These are phyloP conservation scores for Talaromyces sp. DNA, from an alignment of 2,329 filamentous ascomycete genomes.

Conservation along the genomic window DNA sequence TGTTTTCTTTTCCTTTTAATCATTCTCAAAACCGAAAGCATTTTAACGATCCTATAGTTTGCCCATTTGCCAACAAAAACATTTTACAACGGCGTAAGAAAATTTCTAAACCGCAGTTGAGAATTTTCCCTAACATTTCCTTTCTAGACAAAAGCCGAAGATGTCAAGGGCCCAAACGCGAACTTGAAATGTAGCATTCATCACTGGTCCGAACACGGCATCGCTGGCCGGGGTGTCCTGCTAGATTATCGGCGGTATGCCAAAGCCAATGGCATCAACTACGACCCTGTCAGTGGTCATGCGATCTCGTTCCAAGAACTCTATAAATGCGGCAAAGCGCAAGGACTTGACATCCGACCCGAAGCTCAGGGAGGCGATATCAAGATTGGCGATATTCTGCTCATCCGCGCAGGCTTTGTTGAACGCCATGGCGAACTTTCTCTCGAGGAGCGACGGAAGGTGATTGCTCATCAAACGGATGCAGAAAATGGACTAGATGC, in stretches of 20 bases:
- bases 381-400: slow-evolving; percentile 59
- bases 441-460: slow-evolving; percentile 25
- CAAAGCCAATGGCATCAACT: slow-evolving; percentile 46
- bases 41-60: slow-evolving; percentile 22
- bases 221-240: slow-evolving; percentile 38
- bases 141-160: slow-evolving; percentile 27
- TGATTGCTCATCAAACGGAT: slow-evolving; percentile 6
- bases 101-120: background rate
- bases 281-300: slow-evolving; percentile 49
- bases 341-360: slow-evolving; percentile 58
- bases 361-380: slow-evolving; percentile 51
- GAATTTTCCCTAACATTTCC: background rate
- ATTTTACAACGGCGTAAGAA: slow-evolving; percentile 38
- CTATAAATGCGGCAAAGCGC: slow-evolving; percentile 52
- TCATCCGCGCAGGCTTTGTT: slow-evolving; percentile 60
- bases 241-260: slow-evolving; percentile 44
- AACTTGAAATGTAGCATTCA: slow-evolving; percentile 40
- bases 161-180: slow-evolving; percentile 26
- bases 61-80: slow-evolving; percentile 30
- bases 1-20: background rate
- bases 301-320: slow-evolving; percentile 53
- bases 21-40: slow-evolving; percentile 2
- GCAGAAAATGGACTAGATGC: slow-evolving; percentile 26
- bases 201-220: slow-evolving; percentile 34
- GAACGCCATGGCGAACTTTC: slow-evolving; percentile 51